These are phyloP conservation scores for Tribonema minus DNA, from an alignment of 108 stramenopile species.

Conservation along the genomic window DNA sequence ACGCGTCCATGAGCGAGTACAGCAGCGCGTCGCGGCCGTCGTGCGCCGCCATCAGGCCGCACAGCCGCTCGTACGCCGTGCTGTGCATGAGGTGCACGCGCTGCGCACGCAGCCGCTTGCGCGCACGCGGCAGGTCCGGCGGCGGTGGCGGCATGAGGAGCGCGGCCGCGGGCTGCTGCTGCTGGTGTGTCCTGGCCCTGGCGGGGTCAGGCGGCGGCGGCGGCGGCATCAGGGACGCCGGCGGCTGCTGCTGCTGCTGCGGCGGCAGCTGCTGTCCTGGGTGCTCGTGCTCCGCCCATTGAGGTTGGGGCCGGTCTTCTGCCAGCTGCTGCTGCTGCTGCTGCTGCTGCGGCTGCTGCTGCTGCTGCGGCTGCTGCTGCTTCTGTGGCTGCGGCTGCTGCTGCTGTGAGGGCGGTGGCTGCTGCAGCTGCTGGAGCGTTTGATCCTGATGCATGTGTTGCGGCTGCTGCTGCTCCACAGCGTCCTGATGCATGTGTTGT, in stretches of 20 bases:
- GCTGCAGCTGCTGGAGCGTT: not conserved
- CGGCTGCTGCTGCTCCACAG: not conserved
- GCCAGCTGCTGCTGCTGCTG: not conserved
- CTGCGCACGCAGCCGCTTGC: constrained; percentile 4
- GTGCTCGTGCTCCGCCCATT: not conserved
- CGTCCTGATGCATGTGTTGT: not conserved
- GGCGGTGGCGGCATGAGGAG: constrained; percentile 36
- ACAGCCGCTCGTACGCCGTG: constrained; percentile 18
- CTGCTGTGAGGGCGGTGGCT: not conserved
- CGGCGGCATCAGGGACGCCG: not conserved
- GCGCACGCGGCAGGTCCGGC: constrained; percentile 15
- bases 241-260: not conserved
- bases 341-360: no score
- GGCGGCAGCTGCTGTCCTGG: not conserved
- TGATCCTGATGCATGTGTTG: not conserved
- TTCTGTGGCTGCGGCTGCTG: no score
- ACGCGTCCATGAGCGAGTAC: constrained; percentile 19
- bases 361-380: no score
- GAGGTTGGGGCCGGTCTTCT: not conserved
- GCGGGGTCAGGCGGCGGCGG: not conserved
- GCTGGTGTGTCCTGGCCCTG: not conserved
- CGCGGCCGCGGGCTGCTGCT: not conserved
- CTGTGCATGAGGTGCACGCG: constrained; percentile 25
- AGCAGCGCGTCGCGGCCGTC: constrained; percentile 11
- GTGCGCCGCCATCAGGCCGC: constrained; percentile 9